Base-by-base conservation (phyloP, 2,329 filamentous ascomycete genomes). In the Raffaelea arxii region DNA sequence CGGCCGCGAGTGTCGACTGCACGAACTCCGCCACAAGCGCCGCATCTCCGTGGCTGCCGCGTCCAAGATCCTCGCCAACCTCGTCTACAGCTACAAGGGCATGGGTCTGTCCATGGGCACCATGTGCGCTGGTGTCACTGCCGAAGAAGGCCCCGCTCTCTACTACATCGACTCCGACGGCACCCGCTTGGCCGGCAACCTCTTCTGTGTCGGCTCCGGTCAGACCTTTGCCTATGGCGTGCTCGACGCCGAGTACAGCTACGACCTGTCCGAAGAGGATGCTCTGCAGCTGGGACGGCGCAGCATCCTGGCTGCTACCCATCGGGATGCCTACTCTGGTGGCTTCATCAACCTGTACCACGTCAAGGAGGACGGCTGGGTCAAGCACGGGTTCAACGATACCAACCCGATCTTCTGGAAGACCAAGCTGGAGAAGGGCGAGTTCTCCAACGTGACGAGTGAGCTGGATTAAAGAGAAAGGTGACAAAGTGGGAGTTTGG, bases 341-440 rank as follows among this genome's bases (percentile, higher is more conserved):
- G 92, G 92, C 56, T 97, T 80, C 72, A 96, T 98, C 77, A 98
- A 98, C 72, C 65, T 97, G 62, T 98, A 98, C 70, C 92, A 98
- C 62, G 90, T 98, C 64, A 96, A 96, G 81, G 91, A 98, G 74
- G 84, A 89, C 54, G 92, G 92, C 58, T 98, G 92, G 92, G 90
- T 94, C 61, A 95, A 94, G 78, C 91, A 97, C 63, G 92, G 92
- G 52, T 98, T 98, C 77, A 89, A 75, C 62, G 92, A 98, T 68
- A 97, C 91, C 58, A 96, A 97, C 74, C 91, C 91, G 39, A 94
- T 97, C 63, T 98, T 98, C 83, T 98, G 92, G 92, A 85, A 94
- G 76, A 96, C 90, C 43, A 98, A 98, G 81, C 70, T 98, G 61
- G 85, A 95, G 66, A 94, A 94, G 80, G 90, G 90, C 66, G 92